Evolutionary conservation across 352 stramenopile species (phyloP).

Genomic region (Globisporangium cylindrosporum): DNA sequence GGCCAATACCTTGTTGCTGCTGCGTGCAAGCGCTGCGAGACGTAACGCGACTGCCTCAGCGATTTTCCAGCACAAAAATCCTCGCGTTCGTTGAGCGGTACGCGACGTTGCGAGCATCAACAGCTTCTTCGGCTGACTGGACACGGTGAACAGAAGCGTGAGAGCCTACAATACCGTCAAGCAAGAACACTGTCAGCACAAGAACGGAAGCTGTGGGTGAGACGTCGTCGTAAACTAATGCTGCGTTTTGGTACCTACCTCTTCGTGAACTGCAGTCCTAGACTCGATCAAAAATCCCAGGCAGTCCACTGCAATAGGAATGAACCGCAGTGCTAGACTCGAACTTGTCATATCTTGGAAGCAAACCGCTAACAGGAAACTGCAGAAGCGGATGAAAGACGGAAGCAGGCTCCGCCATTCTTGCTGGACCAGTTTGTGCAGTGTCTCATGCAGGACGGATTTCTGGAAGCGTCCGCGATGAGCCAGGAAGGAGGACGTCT

Average conservation of each 20-base stretch:
- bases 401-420: conserved; percentile 46
- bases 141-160: conserved; percentile 62
- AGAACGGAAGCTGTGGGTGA: not conserved
- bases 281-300: conserved; percentile 38
- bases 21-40: conserved; percentile 42
- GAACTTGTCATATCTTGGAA: conserved; percentile 35
- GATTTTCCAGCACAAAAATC: conserved; percentile 59
- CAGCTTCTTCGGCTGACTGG: conserved; percentile 62
- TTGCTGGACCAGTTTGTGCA: conserved; percentile 29
- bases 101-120: conserved; percentile 39
- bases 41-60: conserved; percentile 46
- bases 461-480: conserved; percentile 37
- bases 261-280: conserved; percentile 45
- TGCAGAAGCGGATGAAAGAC: conserved; percentile 53
- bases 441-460: conserved; percentile 28
- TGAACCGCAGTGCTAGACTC: conserved; percentile 35
- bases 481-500: conserved; percentile 33
- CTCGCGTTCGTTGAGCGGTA: conserved; percentile 30
- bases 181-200: not conserved
- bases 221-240: not conserved
- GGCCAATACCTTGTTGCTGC: conserved; percentile 35
- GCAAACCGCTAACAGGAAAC: conserved; percentile 44
- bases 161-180: conserved; percentile 37
- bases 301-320: conserved; percentile 35
- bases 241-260: conserved; percentile 27